Conservation (phyloP, 1,139 yeast genomes). For the Trichomonascaceae sp. region DNA sequence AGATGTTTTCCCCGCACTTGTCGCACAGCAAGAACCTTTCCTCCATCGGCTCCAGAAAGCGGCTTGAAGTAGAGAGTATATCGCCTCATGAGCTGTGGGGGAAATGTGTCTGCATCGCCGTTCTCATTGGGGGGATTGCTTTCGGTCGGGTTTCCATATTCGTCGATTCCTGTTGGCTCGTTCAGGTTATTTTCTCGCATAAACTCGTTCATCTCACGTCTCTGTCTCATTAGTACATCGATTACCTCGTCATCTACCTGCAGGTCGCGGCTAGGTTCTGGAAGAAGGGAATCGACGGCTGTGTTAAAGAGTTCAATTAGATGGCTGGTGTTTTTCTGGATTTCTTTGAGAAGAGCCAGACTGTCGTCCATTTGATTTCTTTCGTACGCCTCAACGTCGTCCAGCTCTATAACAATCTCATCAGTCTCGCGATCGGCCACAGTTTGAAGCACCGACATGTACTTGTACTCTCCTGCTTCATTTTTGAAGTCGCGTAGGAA, state of each 20-base stretch:
- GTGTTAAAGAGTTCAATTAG: constrained; percentile 65
- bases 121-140: constrained; percentile 18
- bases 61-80: constrained; percentile 84
- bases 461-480: constrained; percentile 37
- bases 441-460: constrained; percentile 59
- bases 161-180: constrained; percentile 49
- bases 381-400: constrained; percentile 66
- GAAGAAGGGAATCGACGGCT: constrained; percentile 71
- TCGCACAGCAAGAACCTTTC: constrained; percentile 70
- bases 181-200: constrained; percentile 31
- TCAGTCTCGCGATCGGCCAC: constrained; percentile 73
- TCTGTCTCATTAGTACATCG: constrained; percentile 84
- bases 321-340: constrained; percentile 62
- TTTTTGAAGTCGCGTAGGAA: constrained; percentile 7
- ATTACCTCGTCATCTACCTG: constrained; percentile 79
- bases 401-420: constrained; percentile 62
- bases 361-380: constrained; percentile 22
- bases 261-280: constrained; percentile 65
- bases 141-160: no score
- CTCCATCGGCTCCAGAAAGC: constrained; percentile 32
- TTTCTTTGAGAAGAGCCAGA: constrained; percentile 37
- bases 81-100: constrained; percentile 76
- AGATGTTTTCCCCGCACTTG: constrained; percentile 74
- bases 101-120: constrained; percentile 34
- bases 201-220: constrained; percentile 69